Percentiles rank a stretch among this genome's conserved stretches.
Evolutionary conservation across 208 protist species (phyloP).

Genomic region (Leishmania mexicana): DNA sequence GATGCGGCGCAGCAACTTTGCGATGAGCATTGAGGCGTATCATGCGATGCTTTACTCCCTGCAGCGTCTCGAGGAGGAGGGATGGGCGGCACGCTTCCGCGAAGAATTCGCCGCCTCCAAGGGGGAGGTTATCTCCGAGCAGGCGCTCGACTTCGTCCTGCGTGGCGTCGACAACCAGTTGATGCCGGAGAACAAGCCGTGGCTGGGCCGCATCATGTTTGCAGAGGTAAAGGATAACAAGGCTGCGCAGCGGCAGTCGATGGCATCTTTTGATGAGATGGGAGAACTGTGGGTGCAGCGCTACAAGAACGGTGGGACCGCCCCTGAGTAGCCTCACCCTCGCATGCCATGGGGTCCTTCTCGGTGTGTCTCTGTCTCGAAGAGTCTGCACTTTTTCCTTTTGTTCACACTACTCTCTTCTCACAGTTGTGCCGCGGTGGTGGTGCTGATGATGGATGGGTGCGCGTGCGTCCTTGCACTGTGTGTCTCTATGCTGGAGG

Average conservation of each 20-base stretch:
- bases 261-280: conserved; percentile 63
- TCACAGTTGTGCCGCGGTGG: not conserved
- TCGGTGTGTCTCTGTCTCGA: not conserved
- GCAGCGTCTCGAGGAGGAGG: conserved; percentile 90
- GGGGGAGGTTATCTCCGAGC: conserved; percentile 52
- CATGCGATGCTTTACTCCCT: conserved; percentile 93
- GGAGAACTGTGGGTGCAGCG: conserved; percentile 75
- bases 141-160: conserved; percentile 90
- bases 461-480: not conserved
- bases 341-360: not conserved
- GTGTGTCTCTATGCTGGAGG: not conserved
- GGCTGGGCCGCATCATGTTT: conserved; percentile 90
- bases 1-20: conserved; percentile 77
- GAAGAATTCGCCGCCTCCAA: conserved; percentile 56
- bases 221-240: conserved; percentile 60
- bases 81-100: conserved; percentile 81
- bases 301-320: conserved; percentile 49
- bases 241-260: conserved; percentile 42
- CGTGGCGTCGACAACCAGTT: conserved; percentile 80
- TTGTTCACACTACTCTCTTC: not conserved
- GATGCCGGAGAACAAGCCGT: conserved; percentile 91
- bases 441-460: not conserved
- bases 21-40: conserved; percentile 91
- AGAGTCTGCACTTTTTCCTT: not conserved
- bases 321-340: conserved; percentile 4